A percentile compares a stretch with the other conserved stretches of the same genome.
These are phyloP conservation scores for Rasamsonia emersonii DNA, from an alignment of 2,329 filamentous ascomycete genomes.

Conservation along the genomic window DNA sequence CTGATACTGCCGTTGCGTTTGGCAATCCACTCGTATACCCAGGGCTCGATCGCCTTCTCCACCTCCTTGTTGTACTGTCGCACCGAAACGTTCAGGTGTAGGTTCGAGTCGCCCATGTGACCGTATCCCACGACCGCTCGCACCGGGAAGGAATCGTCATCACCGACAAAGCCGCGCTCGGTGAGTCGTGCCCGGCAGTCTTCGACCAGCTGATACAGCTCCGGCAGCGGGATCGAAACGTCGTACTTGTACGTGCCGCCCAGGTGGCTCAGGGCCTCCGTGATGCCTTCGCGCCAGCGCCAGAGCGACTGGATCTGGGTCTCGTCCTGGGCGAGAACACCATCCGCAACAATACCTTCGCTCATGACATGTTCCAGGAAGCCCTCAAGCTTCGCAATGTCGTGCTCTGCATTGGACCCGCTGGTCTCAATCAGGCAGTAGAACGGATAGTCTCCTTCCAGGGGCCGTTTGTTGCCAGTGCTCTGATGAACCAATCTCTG, in stretches of 20 bases:
- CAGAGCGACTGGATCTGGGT: slow-evolving; percentile 80
- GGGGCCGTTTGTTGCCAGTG: slow-evolving; percentile 66
- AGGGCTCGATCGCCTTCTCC: slow-evolving; percentile 83
- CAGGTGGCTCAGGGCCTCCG: slow-evolving; percentile 79
- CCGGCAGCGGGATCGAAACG: slow-evolving; percentile 78
- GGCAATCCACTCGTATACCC: slow-evolving; percentile 94
- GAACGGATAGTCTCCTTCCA: slow-evolving; percentile 80
- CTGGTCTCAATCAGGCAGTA: slow-evolving; percentile 97
- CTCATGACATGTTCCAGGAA: slow-evolving; percentile 92
- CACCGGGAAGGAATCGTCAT: slow-evolving; percentile 67
- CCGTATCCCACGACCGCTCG: slow-evolving; percentile 91
- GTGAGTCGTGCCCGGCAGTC: slow-evolving; percentile 68
- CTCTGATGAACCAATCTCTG: slow-evolving; percentile 69
- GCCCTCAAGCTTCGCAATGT: slow-evolving; percentile 77
- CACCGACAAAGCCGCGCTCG: slow-evolving; percentile 66
- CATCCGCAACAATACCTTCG: slow-evolving; percentile 76
- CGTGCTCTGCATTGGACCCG: slow-evolving; percentile 88
- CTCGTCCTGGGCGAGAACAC: slow-evolving; percentile 86
- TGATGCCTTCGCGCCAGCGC: slow-evolving; percentile 88
- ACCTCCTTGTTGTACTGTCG: slow-evolving; percentile 78
- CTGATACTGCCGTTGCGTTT: slow-evolving; percentile 87
- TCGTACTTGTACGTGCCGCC: slow-evolving; percentile 99
- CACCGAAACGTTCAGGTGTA: slow-evolving; percentile 85
- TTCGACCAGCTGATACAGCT: slow-evolving; percentile 83
- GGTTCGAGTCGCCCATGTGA: slow-evolving; percentile 94